Conservation (phyloP, 805 yeast genomes). For the Pichia paraexigua region DNA sequence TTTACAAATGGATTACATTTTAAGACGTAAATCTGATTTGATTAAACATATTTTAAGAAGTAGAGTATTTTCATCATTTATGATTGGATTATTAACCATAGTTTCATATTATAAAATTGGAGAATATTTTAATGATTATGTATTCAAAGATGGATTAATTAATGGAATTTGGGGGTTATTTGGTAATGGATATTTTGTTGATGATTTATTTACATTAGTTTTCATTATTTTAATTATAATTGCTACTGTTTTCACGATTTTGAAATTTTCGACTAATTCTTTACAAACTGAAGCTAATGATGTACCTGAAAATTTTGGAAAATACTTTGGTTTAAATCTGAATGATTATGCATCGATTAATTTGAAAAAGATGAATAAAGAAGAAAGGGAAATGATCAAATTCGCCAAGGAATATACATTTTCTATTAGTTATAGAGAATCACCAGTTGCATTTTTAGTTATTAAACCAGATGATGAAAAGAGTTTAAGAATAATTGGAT, state of each 20-base stretch:
- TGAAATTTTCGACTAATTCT: slow-evolving; percentile 39
- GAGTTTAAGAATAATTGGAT: slow-evolving; percentile 43
- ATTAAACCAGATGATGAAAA: slow-evolving; percentile 29
- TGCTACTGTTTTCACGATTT: slow-evolving; percentile 33
- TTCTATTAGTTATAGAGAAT: slow-evolving; percentile 53
- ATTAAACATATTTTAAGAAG: slow-evolving; percentile 40
- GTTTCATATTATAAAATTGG: slow-evolving; percentile 15
- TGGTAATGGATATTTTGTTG: slow-evolving; percentile 17
- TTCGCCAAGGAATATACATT: slow-evolving; percentile 40
- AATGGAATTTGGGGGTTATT: slow-evolving; percentile 13
- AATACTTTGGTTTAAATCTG: slow-evolving; percentile 46
- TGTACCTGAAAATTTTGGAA: slow-evolving; percentile 29
- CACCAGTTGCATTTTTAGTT: slow-evolving; percentile 61
- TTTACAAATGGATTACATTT: slow-evolving; percentile 54
- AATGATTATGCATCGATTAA: slow-evolving; percentile 29
- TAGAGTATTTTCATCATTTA: slow-evolving; percentile 31
- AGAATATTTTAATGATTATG: slow-evolving; percentile 19
- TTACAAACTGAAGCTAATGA: slow-evolving; percentile 35
- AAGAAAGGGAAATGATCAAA: slow-evolving; percentile 13
- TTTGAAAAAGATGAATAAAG: slow-evolving; percentile 12
- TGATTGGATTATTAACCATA: slow-evolving; percentile 18
- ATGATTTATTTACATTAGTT: slow-evolving; percentile 27
- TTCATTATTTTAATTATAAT: slow-evolving; percentile 34
- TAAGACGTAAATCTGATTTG: slow-evolving; percentile 39
- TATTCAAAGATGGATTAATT: slow-evolving; percentile 12